Base-by-base conservation (phyloP, 371 early-diverging fungal species). In the Mortierella sp. region DNA sequence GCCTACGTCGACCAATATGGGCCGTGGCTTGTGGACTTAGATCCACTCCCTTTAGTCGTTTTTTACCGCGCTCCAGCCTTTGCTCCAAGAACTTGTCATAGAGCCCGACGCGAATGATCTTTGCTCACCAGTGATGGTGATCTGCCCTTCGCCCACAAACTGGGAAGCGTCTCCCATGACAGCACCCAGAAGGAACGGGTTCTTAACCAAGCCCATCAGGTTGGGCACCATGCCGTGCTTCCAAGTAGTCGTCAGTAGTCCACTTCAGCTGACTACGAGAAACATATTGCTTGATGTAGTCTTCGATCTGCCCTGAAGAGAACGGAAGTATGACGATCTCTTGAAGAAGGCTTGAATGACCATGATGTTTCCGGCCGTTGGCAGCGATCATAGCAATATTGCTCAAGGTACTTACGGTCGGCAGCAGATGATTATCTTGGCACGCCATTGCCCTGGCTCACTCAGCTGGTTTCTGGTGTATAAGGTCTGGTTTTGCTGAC, bases 21-120 rank as follows among this genome's bases (percentile, higher is more conserved):
- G 19, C 34, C 12, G 21, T 12, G 14, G 30, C 34, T 2, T 57
- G 11, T 8, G 17, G 17, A 6, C 34, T 21, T 21, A 57, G 15
- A 2, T 57, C 31, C 19, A 6, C 7, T 3, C 24, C 34, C 6
- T 3, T 23, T 15, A 44, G 34, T 46, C 61, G 43, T 14, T 21
- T 9, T 26, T 52, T 30, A 12, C 30, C 46, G 9, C 46, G 42
- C 37, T 44, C 47, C 31, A 52, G 31, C 46, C 51, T 42, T 4
- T 54, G 47, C 26, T 44, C 41, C 37, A 62, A 26, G n/a, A 47
- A 62, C 32, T 52, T 2, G 31, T 64, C 64, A 43, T 64, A 64
- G 9, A 64, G 42, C 9, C 3, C 41, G 5, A 64, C 50, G 3
- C 56, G 56, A 1, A 56, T 50, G 21, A 37, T n/a, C 17, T 11